Percentiles rank a stretch among this genome's conserved stretches.
These are phyloP conservation scores for Lumnitzera racemosa DNA, from an alignment of 345 rosid species.

Conservation along the genomic window DNA sequence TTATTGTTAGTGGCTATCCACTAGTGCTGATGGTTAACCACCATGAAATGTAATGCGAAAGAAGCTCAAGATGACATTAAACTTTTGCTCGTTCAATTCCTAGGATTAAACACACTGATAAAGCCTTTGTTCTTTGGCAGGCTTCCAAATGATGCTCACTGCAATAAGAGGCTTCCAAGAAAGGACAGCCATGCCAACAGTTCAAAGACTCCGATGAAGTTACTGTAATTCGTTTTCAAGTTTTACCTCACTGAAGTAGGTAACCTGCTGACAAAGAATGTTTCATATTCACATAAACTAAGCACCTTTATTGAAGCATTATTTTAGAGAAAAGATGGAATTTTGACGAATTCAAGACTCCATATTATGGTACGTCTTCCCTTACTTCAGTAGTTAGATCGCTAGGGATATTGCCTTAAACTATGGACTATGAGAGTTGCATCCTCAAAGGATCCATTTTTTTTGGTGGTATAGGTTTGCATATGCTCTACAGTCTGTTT, in stretches of 20 bases:
- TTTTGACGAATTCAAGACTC: not conserved
- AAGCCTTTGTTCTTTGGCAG: constrained; percentile 21
- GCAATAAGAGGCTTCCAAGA: constrained; percentile 44
- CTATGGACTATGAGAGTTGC: no score
- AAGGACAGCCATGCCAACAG: constrained; percentile 42
- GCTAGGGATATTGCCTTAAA: no score
- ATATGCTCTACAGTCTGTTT: no score
- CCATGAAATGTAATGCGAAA: no score
- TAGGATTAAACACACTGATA: not conserved
- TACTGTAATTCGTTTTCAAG: constrained; percentile 16
- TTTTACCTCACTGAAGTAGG: not conserved
- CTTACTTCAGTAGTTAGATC: not conserved
- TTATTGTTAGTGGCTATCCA: no score
- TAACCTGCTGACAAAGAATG: no score
- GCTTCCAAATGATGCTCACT: constrained; percentile 47
- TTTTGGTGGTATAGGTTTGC: no score
- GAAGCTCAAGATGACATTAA: no score
- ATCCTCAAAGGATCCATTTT: no score
- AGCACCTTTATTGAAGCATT: not conserved
- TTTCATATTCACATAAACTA: no score
- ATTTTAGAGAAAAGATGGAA: not conserved
- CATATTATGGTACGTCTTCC: not conserved
- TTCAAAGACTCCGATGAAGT: constrained; percentile 27
- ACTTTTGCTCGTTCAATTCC: no score
- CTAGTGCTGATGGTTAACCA: no score